Evolutionary conservation across 305 asterid species (phyloP).

Genomic region (Solanum hybrid): DNA sequence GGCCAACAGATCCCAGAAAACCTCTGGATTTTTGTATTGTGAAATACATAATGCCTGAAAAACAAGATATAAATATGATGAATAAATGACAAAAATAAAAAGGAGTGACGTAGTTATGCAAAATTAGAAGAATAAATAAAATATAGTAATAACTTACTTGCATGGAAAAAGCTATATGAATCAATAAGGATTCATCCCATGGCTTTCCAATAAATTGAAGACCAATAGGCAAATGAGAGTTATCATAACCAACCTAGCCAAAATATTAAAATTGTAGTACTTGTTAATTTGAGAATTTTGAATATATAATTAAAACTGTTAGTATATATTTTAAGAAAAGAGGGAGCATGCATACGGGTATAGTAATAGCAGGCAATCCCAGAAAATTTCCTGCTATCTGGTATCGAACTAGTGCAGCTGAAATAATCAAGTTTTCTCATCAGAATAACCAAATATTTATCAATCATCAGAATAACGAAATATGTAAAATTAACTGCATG

Average conservation of each 20-base stretch:
- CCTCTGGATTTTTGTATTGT: conserved; percentile 61
- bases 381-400: conserved; percentile 87
- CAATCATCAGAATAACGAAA: no score
- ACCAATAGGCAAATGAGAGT: conserved; percentile 68
- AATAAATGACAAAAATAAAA: background rate
- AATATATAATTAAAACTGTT: background rate
- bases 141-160: conserved; percentile 38
- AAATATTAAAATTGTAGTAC: background rate
- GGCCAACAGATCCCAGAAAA: conserved; percentile 54
- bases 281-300: no score
- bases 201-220: conserved; percentile 89
- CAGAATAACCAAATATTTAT: no score
- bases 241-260: conserved; percentile 72
- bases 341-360: conserved; percentile 49
- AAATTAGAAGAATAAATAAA: no score
- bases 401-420: conserved; percentile 87
- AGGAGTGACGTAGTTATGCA: background rate
- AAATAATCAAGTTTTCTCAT: background rate
- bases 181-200: conserved; percentile 71
- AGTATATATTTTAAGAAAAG: background rate
- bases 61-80: background rate
- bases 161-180: conserved; percentile 60
- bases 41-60: conserved; percentile 54
- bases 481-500: no score
- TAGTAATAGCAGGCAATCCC: conserved; percentile 84